Base-by-base conservation (phyloP, 306 rosid species). In the Begonia masoniana region DNA sequence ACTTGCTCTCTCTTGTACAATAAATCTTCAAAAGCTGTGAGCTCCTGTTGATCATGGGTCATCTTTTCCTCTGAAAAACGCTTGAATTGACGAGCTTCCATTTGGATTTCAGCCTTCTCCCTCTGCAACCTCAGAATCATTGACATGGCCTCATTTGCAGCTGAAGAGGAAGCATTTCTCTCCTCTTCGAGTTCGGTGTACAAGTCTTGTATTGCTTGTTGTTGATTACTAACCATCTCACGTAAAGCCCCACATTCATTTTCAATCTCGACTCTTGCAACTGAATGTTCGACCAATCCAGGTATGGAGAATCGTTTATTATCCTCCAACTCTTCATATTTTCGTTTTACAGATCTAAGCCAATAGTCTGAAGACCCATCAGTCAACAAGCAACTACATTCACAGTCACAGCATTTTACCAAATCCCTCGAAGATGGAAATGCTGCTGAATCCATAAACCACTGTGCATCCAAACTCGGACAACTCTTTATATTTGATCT, bases 11-110 rank as follows among this genome's bases (percentile, higher is more conserved):
- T 83, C 76, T 92, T 92, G 46, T 92, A 86, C 76, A 87, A 63
- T 59, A 92, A 67, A 73, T 92, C 99, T 54, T 92, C 96, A 62
- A 79, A 63, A 43, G 78, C 79, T 62, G 62, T 54, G 68, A 86
- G 59, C 75, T 86, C 96, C 58, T 82, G 84, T 64, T 74, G 96
- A 31, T 92, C 96, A 42, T 92, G 99, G 10, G 71, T 66, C 93
- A 87, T 83, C 76, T 83, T 92, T 76, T 92, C 99, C 79, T 92
- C 93, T 0, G 78, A 82, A 57, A 77, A 86, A 41, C 92, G 74
- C 76, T 92, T 92, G 78, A 87, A 92, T 52, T 92, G 99, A 15
- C 99, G 79, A 15, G 96, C 79, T 73, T 92, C 99, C 99, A 92
- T 83, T 69, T 86, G 99, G 59, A 82, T 54, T 63, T 92, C 99